phyloP scores from a whole-genome alignment of 1,284 basidiomycete species.

The Chondrostereum purpureum region DNA sequence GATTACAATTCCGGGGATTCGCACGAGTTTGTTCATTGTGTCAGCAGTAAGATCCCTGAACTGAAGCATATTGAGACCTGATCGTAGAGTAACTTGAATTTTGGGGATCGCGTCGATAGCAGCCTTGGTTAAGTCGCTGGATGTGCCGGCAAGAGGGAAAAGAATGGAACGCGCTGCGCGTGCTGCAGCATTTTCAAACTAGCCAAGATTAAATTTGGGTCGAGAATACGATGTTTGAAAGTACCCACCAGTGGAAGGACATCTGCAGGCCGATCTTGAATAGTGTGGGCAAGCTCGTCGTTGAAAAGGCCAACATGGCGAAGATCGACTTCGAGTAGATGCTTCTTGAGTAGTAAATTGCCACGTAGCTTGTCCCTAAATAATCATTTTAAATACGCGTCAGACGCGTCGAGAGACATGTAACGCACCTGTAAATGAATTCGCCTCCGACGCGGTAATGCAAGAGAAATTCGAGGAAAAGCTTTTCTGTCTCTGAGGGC shows the following conservation, averaged over 20 bases:
- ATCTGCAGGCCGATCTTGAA: conserved; percentile 87
- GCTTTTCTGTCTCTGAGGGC: conserved; percentile 74
- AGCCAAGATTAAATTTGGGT: conserved; percentile 1
- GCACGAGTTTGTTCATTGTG: conserved; percentile 92
- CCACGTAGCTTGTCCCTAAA: conserved; percentile 83
- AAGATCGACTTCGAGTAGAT: conserved; percentile 89
- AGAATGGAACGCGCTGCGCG: conserved; percentile 77
- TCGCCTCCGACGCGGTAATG: conserved; percentile 84
- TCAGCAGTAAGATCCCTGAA: conserved; percentile 92
- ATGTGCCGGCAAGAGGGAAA: conserved; percentile 53
- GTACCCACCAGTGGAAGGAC: conserved; percentile 75
- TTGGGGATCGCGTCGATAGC: conserved; percentile 70
- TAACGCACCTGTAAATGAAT: conserved; percentile 74
- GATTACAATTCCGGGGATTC: conserved; percentile 97
- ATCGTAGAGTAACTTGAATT: conserved; percentile 86
- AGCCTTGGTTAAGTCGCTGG: conserved; percentile 42
- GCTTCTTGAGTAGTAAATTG: conserved; percentile 86
- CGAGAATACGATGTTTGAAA: neutral
- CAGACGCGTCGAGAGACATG: conserved; percentile 5
- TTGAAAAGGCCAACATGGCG: conserved; percentile 89
- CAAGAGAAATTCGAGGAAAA: conserved; percentile 79
- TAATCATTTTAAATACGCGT: conserved; percentile 8
- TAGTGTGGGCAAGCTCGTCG: conserved; percentile 86
- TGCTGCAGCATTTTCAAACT: conserved; percentile 89
- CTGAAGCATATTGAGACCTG: conserved; percentile 86